Evolutionary conservation across 805 yeast genomes (phyloP).

Genomic region (Wickerhamomyces silvicola): DNA sequence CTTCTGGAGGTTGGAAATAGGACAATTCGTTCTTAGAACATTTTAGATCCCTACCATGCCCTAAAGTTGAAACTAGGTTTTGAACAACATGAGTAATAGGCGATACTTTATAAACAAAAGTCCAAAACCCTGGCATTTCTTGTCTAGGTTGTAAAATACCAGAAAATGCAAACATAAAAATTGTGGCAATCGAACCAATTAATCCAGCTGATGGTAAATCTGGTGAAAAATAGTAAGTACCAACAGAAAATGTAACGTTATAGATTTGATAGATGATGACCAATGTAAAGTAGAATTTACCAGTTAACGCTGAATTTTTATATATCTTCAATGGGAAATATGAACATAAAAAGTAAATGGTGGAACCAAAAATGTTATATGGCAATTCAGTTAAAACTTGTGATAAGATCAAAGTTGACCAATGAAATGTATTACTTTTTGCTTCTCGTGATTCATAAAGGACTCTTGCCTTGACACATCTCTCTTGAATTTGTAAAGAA

Average conservation of each 20-base stretch:
- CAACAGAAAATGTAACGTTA: conserved; percentile 46
- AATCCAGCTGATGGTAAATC: conserved; percentile 64
- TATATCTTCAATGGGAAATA: conserved; percentile 42
- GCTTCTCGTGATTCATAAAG: conserved; percentile 66
- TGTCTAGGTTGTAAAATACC: conserved; percentile 57
- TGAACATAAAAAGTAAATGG: conserved; percentile 47
- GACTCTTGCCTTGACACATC: conserved; percentile 51
- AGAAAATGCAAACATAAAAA: conserved; percentile 57
- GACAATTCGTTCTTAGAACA: conserved; percentile 47
- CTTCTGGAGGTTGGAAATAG: conserved; percentile 46
- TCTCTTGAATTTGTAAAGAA: conserved; percentile 53
- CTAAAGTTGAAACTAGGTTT: conserved; percentile 40
- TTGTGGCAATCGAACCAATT: conserved; percentile 46
- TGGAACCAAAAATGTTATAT: conserved; percentile 42
- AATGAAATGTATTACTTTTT: conserved; percentile 66
- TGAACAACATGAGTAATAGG: conserved; percentile 69
- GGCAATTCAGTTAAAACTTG: conserved; percentile 57
- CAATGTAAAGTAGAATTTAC: conserved; percentile 44
- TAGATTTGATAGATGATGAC: conserved; percentile 44
- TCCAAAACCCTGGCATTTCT: conserved; percentile 78
- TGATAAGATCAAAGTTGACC: conserved; percentile 52
- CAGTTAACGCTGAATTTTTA: conserved; percentile 41
- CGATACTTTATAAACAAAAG: conserved; percentile 69
- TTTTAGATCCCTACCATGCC: conserved; percentile 44
- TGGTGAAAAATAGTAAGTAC: conserved; percentile 50